Evolutionary conservation across 108 stramenopile genomes (phyloP).

Genomic region (Pseudonitzschia multiseries): DNA sequence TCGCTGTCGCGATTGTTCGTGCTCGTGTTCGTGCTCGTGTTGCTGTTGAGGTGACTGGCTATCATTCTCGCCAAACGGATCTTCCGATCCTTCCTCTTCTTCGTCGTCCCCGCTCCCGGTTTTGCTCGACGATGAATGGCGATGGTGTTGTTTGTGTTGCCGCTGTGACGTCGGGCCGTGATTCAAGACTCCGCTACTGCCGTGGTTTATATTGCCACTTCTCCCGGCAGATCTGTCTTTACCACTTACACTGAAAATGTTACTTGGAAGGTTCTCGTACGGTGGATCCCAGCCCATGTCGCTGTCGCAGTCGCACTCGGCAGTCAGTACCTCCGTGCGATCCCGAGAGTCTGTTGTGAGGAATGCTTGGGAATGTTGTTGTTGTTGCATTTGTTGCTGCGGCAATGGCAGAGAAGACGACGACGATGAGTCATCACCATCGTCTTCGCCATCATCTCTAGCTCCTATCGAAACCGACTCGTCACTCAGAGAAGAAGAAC

Average conservation of each 20-base stretch:
- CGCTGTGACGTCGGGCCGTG: background rate
- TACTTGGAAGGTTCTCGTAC: background rate
- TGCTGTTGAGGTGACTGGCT: background rate
- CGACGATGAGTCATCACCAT: constrained; percentile 2
- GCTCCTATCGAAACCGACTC: background rate
- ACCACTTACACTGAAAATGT: background rate
- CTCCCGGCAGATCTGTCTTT: constrained; percentile 7
- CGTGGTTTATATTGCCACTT: constrained; percentile 1
- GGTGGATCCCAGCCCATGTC: constrained; percentile 26
- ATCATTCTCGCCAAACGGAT: background rate
- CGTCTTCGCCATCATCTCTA: background rate
- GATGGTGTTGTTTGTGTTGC: constrained; percentile 13
- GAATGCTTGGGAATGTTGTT: constrained; percentile 1
- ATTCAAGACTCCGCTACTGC: background rate
- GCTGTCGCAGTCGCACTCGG: too few relatives aligned
- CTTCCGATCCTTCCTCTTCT: constrained; percentile 5
- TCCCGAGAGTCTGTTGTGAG: background rate
- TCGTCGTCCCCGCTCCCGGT: constrained; percentile 1
- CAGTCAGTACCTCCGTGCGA: background rate
- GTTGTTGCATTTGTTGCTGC: constrained; percentile 11
- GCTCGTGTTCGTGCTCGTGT: background rate
- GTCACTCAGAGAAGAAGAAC: background rate
- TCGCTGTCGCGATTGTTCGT: constrained; percentile 2
- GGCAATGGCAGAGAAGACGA: background rate
- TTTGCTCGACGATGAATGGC: background rate